A percentile compares a stretch with the other conserved stretches of the same genome.
Conservation (phyloP, 176 grass and related monocot species). For the Aegilops longissima region DNA sequence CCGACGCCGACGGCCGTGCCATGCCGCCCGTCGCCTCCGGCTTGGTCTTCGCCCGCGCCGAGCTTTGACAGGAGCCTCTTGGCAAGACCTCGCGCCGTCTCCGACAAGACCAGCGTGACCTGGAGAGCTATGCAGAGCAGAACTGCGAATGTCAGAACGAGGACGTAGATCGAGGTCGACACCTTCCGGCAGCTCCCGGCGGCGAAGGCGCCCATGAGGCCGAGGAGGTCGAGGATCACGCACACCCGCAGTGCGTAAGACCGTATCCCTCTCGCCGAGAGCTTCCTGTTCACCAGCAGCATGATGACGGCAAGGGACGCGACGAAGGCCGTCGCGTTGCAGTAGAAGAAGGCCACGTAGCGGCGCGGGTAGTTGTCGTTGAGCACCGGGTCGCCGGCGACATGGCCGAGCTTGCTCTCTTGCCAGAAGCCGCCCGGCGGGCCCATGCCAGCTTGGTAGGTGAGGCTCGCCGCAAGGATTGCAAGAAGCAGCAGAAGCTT, state of each 20-base stretch:
- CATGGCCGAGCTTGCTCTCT: background rate
- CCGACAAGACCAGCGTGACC: constrained; percentile 19
- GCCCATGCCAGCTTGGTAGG: constrained; percentile 46
- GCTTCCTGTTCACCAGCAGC: constrained; percentile 46
- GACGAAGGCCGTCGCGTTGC: constrained; percentile 43
- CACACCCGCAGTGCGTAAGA: constrained; percentile 22
- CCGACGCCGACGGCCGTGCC: background rate
- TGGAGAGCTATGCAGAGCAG: constrained; percentile 29
- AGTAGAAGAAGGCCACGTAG: constrained; percentile 51
- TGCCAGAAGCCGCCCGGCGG: constrained; percentile 51
- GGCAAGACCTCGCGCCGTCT: background rate
- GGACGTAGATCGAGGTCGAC: constrained; percentile 47
- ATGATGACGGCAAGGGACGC: constrained; percentile 47
- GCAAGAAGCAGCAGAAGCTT: constrained; percentile 48
- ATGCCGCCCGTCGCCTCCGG: background rate
- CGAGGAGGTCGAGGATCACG: constrained; percentile 34
- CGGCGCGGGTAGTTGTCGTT: constrained; percentile 32
- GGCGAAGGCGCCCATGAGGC: constrained; percentile 48
- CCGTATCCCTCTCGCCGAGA: constrained; percentile 30
- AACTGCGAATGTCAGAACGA: constrained; percentile 28
- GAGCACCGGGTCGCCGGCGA: constrained; percentile 36
- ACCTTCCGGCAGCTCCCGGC: constrained; percentile 45
- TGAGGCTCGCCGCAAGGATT: constrained; percentile 35
- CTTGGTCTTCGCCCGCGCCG: background rate
- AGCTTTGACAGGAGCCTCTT: background rate